Evolutionary conservation across 2,329 filamentous ascomycete species (phyloP).

Genomic region (Colletotrichum falcatum): DNA sequence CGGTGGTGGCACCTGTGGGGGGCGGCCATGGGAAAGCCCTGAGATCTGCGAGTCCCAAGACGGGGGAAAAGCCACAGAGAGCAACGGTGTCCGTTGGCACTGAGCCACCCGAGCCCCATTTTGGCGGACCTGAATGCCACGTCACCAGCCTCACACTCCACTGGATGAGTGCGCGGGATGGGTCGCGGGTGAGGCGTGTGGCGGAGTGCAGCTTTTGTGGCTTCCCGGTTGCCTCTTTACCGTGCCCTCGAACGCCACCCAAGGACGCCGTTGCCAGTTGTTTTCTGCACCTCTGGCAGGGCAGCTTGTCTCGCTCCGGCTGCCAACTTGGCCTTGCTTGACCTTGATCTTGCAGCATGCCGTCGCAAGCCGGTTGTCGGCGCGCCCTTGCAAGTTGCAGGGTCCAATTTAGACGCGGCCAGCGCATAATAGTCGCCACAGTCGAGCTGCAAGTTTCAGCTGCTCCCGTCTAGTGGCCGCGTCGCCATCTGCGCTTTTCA

Average conservation of each 20-base stretch:
- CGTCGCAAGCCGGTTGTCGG: conserved; percentile 12
- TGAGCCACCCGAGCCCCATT: conserved; percentile 37
- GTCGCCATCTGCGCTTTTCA: conserved; percentile 12
- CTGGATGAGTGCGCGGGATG: not conserved
- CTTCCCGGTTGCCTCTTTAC: conserved; percentile 37
- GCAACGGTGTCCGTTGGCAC: conserved; percentile 24
- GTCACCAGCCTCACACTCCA: conserved; percentile 42
- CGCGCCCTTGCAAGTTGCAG: no score
- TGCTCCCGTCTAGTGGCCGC: conserved; percentile 21
- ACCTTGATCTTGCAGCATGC: not conserved
- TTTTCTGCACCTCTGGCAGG: conserved; percentile 30
- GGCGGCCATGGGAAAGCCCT: conserved; percentile 24
- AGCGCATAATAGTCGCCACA: conserved; percentile 42
- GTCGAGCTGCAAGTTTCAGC: conserved; percentile 40
- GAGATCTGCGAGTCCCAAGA: conserved; percentile 35
- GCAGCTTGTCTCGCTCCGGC: conserved; percentile 22
- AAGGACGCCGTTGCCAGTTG: conserved; percentile 24
- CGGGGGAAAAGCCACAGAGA: conserved; percentile 33
- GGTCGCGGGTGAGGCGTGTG: conserved; percentile 40
- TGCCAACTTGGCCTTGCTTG: not conserved
- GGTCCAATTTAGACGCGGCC: conserved; percentile 38
- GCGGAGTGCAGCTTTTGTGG: conserved; percentile 40
- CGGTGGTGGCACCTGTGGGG: not conserved
- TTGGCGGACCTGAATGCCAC: conserved; percentile 35
- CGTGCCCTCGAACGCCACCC: conserved; percentile 32